A percentile compares a stretch with the other conserved stretches of the same genome.
Conservation (phyloP, 192 early-diverging fungal species). For the Rhizophagus clarus region DNA sequence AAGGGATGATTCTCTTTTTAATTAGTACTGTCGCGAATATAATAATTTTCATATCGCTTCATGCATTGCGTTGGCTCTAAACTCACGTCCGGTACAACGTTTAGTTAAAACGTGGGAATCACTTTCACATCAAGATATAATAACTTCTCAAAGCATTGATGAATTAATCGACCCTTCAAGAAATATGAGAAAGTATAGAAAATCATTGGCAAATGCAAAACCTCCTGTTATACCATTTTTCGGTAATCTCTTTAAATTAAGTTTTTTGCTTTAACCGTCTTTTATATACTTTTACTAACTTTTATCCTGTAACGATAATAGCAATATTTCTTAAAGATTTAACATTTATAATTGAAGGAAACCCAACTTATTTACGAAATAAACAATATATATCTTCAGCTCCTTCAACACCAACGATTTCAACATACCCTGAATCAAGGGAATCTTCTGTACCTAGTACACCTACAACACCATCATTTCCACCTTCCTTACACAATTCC, state of each 20-base stretch:
- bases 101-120: slow-evolving; percentile 61
- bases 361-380: slow-evolving; percentile 40
- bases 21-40: slow-evolving; percentile 49
- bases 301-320: slow-evolving; percentile 8
- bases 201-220: slow-evolving; percentile 49
- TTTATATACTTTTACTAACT: too few relatives aligned
- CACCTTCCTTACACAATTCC: too few relatives aligned
- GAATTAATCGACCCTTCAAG: slow-evolving; percentile 58
- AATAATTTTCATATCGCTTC: slow-evolving; percentile 72
- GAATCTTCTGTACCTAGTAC: too few relatives aligned
- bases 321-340: slow-evolving; percentile 72
- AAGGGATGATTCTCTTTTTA: too few relatives aligned
- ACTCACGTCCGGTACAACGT: slow-evolving; percentile 55
- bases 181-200: slow-evolving; percentile 70
- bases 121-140: slow-evolving; percentile 49
- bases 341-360: slow-evolving; percentile 76
- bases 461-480: too few relatives aligned
- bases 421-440: background rate
- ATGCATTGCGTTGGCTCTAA: slow-evolving; percentile 63
- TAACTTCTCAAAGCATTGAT: slow-evolving; percentile 53
- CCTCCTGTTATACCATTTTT: slow-evolving; percentile 63
- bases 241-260: slow-evolving; percentile 34
- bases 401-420: background rate
- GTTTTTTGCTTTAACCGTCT: background rate
- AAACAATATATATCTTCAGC: background rate